Conservation (phyloP, 139 green algal genomes). For the Picochlorum sp. region DNA sequence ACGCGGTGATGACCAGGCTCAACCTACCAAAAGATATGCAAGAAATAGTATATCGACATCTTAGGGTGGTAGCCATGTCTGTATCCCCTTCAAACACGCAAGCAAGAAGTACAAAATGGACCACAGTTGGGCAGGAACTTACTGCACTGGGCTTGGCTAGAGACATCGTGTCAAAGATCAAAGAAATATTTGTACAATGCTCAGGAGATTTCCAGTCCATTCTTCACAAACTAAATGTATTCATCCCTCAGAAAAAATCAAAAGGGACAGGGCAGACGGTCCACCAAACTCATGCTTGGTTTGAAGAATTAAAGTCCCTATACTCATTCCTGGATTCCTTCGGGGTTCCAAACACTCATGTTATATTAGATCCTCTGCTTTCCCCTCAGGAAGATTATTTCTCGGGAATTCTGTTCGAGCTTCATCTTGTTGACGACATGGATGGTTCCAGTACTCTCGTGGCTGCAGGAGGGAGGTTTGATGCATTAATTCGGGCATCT, state of each 20-base stretch:
- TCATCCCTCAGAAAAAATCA: neutral
- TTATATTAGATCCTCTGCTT: constrained; percentile 71
- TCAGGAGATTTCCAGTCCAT: constrained; percentile 24
- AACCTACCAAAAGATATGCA: constrained; percentile 24
- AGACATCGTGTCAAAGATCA: constrained; percentile 40
- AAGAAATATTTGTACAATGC: constrained; percentile 44
- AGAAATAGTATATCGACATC: constrained; percentile 32
- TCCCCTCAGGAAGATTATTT: constrained; percentile 64
- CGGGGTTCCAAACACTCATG: constrained; percentile 28
- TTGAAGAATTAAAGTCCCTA: constrained; percentile 12
- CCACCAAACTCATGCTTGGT: constrained; percentile 8
- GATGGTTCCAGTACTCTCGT: constrained; percentile 25
- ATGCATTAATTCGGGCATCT: constrained; percentile 45
- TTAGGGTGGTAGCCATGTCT: constrained; percentile 29
- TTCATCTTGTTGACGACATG: constrained; percentile 29
- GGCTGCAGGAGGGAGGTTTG: constrained; percentile 58
- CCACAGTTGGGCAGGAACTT: constrained; percentile 44
- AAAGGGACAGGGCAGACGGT: constrained; percentile 7
- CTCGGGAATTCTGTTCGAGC: constrained; percentile 54
- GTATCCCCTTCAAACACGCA: constrained; percentile 19
- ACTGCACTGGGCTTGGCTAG: constrained; percentile 48
- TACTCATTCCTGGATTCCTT: constrained; percentile 42
- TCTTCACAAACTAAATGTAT: constrained; percentile 15
- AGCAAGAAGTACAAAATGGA: constrained; percentile 40
- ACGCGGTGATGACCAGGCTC: constrained; percentile 6